Base-by-base conservation (phyloP, 768 basidiomycete genomes). In the Lactarius quietus region DNA sequence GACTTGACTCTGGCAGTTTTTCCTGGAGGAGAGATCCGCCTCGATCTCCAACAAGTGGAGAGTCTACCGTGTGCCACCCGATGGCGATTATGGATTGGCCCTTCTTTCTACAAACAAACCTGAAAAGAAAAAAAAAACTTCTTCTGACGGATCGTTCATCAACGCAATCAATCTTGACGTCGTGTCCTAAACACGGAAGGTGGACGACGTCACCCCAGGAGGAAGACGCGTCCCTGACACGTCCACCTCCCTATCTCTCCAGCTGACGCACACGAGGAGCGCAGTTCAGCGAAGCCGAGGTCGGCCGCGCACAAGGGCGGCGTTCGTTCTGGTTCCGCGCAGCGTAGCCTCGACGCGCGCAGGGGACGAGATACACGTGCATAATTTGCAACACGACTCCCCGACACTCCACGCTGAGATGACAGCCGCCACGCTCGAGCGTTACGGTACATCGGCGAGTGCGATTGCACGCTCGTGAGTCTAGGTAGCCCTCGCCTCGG, bases 231-330 rank as follows among this genome's bases (percentile, higher is more conserved):
- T 23, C 4, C 3, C 45, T 51, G 48, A 14, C 53, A 54, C 31
- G 53, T 54, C 31, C 52, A 54, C 53, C 18, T 33, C 56, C 35
- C 8, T 35, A 58, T 12, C 23, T 31, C 55, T 26, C 38, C 45
- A n/a, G 35, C 61, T 38, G 75, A 78, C 65, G 70, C 59, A 1
- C 67, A 78, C 36, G 78, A 77, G 12, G 48, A 2, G 5, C 48
- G 78, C 86, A 67, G 86, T 84, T 0, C 38, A 38, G 14, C 38
- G 9, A 38, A 38, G 38, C 38, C 14, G 38, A 72, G 36, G 78
- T 79, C 58, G 80, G 84, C 61, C 78, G 78, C 45, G 70, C 63
- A 15, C 0, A 81, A 87, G 65, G 84, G 85, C 1, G 86, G 87
- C 0, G 77, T n/a, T n/a, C n/a, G n/a, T n/a, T n/a, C n/a, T n/a